Evolutionary conservation across 805 yeast species (phyloP), one percentile per base, ranked within the genome.

Genomic region (Yamadazyma ubonensis): DNA sequence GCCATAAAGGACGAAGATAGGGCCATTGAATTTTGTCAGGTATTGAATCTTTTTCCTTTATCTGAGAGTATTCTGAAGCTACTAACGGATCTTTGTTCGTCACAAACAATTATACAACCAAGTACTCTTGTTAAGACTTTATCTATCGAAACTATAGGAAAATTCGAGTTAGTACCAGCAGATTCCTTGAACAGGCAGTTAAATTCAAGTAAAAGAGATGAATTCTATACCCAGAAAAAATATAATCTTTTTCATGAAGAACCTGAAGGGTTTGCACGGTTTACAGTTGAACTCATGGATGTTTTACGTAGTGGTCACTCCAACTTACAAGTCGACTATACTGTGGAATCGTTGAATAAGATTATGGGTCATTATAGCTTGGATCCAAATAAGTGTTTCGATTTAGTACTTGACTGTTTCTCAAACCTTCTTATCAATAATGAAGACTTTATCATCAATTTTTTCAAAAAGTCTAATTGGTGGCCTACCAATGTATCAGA

Each of bases 171-270:
- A 4, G 59, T 69, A 0, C 70, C 72, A 2, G 42, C 49, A 3
- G 58, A 59, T 11, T 37, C 52, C 26, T 59, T 73, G 28, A 69
- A 59, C 9, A 67, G 63, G 20, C 61, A 63, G 29, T 50, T 68
- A 51, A 62, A 67, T 49, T 51, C 63, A 35, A 42, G 57, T 36
- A 50, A 63, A 54, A 44, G 75, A 58, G 64, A 76, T 53, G 63
- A 70, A 56, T 52, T 63, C 51, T 66, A 67, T 55, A 65, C 79
- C 39, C 67, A 78, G 44, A 71, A 71, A 53, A 78, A 81, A 47
- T 87, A 68, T 62, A 83, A 85, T 42, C 63, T 88, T 12, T 51
- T 86, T 6, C 76, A 79, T 36, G 96, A 90, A 57, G 84, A 84
- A 45, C 66, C 79, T 17, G 88, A 83, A 53, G 97, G 96, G 0